Conservation (phyloP, 352 stramenopile genomes). For the Phytophthora nicotianae region DNA sequence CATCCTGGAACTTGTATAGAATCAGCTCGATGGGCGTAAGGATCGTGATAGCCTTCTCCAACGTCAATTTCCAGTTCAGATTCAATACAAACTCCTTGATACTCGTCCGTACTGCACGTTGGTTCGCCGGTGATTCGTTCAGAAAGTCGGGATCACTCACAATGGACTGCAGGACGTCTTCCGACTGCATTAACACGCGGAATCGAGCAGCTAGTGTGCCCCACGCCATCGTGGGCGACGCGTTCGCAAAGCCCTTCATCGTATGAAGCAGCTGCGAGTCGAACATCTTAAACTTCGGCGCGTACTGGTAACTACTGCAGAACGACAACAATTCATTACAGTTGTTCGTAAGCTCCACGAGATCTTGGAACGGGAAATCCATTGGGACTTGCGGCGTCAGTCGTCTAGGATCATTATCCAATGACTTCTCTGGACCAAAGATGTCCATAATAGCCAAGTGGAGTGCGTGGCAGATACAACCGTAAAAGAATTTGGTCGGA, state of each 20-base stretch:
- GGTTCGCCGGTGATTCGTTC: conserved; percentile 43
- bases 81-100: conserved; percentile 79
- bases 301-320: conserved; percentile 84
- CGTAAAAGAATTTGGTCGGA: conserved; percentile 89
- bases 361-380: conserved; percentile 81
- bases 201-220: conserved; percentile 71
- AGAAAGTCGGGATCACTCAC: conserved; percentile 74
- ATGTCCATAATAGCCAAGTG: conserved; percentile 86
- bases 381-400: conserved; percentile 70
- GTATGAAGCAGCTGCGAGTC: conserved; percentile 71
- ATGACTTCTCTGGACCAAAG: conserved; percentile 68
- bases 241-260: conserved; percentile 78
- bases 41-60: conserved; percentile 83
- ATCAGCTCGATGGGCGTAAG: conserved; percentile 80
- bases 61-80: conserved; percentile 81
- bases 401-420: conserved; percentile 74
- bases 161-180: conserved; percentile 79
- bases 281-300: conserved; percentile 78
- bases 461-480: conserved; percentile 81
- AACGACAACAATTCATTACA: conserved; percentile 81
- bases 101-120: conserved; percentile 56
- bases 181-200: conserved; percentile 64
- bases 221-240: conserved; percentile 69
- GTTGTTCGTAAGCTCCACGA: conserved; percentile 76
- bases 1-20: conserved; percentile 86